phyloP scores from a whole-genome alignment of 805 yeast genomes.

The Saccharomycopsis sp. region DNA sequence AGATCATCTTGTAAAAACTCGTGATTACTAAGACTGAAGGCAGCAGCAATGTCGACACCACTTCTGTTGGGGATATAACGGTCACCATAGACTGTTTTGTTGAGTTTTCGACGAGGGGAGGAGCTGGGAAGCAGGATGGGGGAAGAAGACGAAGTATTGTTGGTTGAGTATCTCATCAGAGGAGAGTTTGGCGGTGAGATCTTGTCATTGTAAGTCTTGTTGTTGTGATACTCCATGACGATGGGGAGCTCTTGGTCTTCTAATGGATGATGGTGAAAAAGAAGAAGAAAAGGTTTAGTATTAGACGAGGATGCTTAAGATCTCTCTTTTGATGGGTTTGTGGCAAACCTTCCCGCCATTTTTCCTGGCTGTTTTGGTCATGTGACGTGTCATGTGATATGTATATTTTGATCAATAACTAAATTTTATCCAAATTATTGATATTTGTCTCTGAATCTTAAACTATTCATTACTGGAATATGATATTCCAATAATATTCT shows the following conservation, averaged over 20 bases:
- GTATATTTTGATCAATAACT: too few relatives aligned
- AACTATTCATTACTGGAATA: too few relatives aligned
- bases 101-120: constrained; percentile 15
- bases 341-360: too few relatives aligned
- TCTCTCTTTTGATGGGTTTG: too few relatives aligned
- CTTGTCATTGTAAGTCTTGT: not conserved
- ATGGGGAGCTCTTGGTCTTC: not conserved
- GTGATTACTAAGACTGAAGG: constrained; percentile 36
- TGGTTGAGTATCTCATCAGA: constrained; percentile 1
- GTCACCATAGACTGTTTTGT: constrained; percentile 57
- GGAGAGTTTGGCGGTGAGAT: constrained; percentile 6
- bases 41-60: constrained; percentile 82
- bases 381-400: too few relatives aligned
- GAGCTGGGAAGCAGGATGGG: not conserved
- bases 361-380: too few relatives aligned
- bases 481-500: too few relatives aligned
- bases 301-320: too few relatives aligned
- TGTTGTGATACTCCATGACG: constrained; percentile 3
- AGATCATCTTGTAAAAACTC: constrained; percentile 19
- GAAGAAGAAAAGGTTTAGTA: too few relatives aligned
- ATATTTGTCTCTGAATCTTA: too few relatives aligned
- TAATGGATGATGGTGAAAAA: too few relatives aligned
- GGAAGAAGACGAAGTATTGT: not conserved
- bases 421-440: too few relatives aligned
- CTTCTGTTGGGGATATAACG: constrained; percentile 81